phyloP scores from a whole-genome alignment of 2,329 filamentous ascomycete species.

The Xylaria sp. region DNA sequence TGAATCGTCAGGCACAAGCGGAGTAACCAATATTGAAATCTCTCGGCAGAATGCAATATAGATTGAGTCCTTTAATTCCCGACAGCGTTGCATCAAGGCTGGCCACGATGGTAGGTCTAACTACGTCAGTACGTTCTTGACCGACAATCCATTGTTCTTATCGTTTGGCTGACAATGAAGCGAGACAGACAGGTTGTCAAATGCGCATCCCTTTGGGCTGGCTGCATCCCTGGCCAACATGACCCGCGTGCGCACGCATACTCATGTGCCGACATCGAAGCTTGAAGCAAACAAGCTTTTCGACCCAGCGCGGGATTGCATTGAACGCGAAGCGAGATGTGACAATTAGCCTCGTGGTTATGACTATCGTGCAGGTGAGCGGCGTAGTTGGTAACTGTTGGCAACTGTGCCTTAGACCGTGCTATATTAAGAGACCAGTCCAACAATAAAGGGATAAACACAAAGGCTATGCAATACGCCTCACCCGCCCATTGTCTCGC shows the following conservation, averaged over 20 bases:
- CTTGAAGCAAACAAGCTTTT: slow-evolving; percentile 22
- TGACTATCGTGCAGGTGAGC: background rate
- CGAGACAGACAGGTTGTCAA: slow-evolving; percentile 32
- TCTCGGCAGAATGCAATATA: slow-evolving; percentile 26
- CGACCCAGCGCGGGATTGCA: background rate
- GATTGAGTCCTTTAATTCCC: slow-evolving; percentile 18
- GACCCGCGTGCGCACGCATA: slow-evolving; percentile 1
- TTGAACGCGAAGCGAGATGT: slow-evolving; percentile 11
- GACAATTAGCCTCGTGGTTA: slow-evolving; percentile 30
- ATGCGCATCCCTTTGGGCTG: slow-evolving; percentile 17
- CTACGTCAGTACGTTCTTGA: slow-evolving; percentile 2
- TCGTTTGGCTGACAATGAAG: slow-evolving; percentile 13
- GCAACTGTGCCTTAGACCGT: slow-evolving; percentile 1
- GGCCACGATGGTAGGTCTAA: slow-evolving; percentile 10
- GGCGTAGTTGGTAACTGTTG: too few species aligned
- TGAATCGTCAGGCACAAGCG: slow-evolving; percentile 13
- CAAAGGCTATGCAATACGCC: slow-evolving; percentile 20
- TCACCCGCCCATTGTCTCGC: slow-evolving; percentile 10
- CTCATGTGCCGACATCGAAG: slow-evolving; percentile 23
- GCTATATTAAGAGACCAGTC: slow-evolving; percentile 18
- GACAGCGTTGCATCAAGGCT: slow-evolving; percentile 19
- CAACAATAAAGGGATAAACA: slow-evolving; percentile 15
- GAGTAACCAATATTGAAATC: slow-evolving; percentile 22
- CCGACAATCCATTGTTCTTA: background rate
- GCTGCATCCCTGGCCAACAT: slow-evolving; percentile 11